Base-by-base conservation (phyloP, 768 basidiomycete genomes). In the Harrya chromipes region DNA sequence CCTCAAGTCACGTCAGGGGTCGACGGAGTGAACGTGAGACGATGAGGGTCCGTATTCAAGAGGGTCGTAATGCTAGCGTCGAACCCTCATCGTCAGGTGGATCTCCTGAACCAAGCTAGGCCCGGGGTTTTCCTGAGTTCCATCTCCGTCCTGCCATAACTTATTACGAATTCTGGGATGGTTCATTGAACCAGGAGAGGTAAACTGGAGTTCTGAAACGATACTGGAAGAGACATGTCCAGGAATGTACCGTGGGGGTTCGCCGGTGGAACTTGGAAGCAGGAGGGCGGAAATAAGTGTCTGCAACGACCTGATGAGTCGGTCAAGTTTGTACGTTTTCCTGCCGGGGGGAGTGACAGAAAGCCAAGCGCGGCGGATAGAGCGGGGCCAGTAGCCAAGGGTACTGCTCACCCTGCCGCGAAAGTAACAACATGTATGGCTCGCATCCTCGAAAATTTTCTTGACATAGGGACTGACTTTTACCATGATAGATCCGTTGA, bases 201-300 rank as follows among this genome's bases (percentile, higher is more conserved):
- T 10, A 56, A 53, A 23, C 13, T 51, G 33, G 12, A 47, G 14
- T 27, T 56, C 63, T 23, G 53, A 65, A 56, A 56, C 35, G 48
- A 43, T 21, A 34, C 23, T 29, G 31, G 52, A 58, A 55, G 53
- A 47, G 4, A 4, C 41, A 40, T 40, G 34, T 19, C 47, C 53
- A 50, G 33, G 59, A 56, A 47, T 49, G 47, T 62, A 53, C 53
- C 49, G 50, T 43, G 56, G 58, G 38, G n/a, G 37, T 40, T 36
- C 49, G 38, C 52, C 46, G 46, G 45, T n/a, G n/a, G n/a, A n/a
- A n/a, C n/a, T 23, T 10, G 50, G 61, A 52, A 34, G 20, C 27
- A 14, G 31, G 16, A 0, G 44, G 10, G 37, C 63, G 60, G 55
- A 66, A 70, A 58, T 68, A 66, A 45, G 55, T 24, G 29, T 66